Percentiles rank a stretch among this genome's conserved stretches.
Conservation (phyloP, 106 monocot genomes). For the Gastrodia elata region DNA sequence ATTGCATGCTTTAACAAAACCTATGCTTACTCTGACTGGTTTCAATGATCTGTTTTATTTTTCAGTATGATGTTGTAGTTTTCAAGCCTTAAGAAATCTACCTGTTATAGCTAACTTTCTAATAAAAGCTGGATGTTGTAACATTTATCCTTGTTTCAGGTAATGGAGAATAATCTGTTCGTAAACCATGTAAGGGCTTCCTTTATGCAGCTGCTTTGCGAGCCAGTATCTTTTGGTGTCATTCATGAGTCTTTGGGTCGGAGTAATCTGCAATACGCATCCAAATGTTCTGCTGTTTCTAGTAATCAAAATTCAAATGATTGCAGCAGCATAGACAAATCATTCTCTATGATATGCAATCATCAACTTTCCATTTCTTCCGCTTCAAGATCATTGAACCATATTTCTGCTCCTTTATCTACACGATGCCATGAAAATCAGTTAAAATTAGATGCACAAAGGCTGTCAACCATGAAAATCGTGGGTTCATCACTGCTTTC, state of each 20-base stretch:
- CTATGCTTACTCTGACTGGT: not conserved
- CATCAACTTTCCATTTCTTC: constrained; percentile 7
- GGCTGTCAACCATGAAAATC: constrained; percentile 1
- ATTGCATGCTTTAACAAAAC: not conserved
- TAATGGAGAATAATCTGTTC: constrained; percentile 43
- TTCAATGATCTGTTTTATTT: not conserved
- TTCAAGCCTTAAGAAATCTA: not conserved
- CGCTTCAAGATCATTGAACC: constrained; percentile 6
- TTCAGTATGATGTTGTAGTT: not conserved
- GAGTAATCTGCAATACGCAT: constrained; percentile 9
- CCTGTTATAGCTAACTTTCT: constrained; percentile 1
- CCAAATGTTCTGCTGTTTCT: not conserved
- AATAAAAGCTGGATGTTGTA: not conserved
- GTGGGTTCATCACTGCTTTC: not conserved
- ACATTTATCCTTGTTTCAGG: constrained; percentile 26
- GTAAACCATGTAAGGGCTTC: constrained; percentile 33
- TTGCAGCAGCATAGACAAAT: constrained; percentile 9
- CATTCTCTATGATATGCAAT: constrained; percentile 1
- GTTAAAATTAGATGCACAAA: constrained; percentile 7
- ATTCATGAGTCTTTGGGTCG: constrained; percentile 7
- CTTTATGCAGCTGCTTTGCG: constrained; percentile 25
- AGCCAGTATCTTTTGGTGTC: constrained; percentile 10
- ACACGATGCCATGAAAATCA: constrained; percentile 5
- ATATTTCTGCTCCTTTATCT: constrained; percentile 13
- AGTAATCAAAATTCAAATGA: not conserved